A percentile compares a stretch with the other conserved stretches of the same genome.
Conservation (phyloP, 2,329 filamentous ascomycete genomes). For the Lachnellula hyalina region DNA sequence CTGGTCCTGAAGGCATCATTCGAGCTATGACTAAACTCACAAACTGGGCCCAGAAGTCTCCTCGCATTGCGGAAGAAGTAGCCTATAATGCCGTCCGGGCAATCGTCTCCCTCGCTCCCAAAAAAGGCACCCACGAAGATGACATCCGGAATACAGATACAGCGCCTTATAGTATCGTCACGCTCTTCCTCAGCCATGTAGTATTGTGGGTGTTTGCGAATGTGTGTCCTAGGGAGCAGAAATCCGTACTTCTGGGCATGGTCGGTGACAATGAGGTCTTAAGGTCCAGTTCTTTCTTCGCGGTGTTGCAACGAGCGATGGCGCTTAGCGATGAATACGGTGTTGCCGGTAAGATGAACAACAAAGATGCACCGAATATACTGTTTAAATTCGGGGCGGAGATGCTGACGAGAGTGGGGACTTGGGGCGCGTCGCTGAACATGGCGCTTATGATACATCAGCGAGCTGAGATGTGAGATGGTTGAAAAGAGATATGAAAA, state of each 20-base stretch:
- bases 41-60: slow-evolving; percentile 11
- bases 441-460: slow-evolving; percentile 19
- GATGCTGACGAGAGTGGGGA: slow-evolving; percentile 19
- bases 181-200: slow-evolving; percentile 21
- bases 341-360: not conserved
- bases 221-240: slow-evolving; percentile 9
- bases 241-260: slow-evolving; percentile 1
- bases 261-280: slow-evolving; percentile 1
- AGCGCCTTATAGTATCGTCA: slow-evolving; percentile 17
- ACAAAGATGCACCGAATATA: slow-evolving; percentile 7
- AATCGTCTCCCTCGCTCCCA: slow-evolving; percentile 10
- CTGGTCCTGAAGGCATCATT: slow-evolving; percentile 11
- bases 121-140: not conserved
- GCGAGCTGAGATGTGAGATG: slow-evolving; percentile 14
- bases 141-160: slow-evolving; percentile 11
- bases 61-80: slow-evolving; percentile 12
- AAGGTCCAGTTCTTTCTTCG: slow-evolving; percentile 10
- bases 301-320: slow-evolving; percentile 5
- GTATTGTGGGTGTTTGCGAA: slow-evolving; percentile 20
- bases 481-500: not conserved
- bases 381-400: slow-evolving; percentile 23
- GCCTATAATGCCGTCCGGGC: slow-evolving; percentile 15
- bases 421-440: slow-evolving; percentile 22
- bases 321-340: not conserved
- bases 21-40: slow-evolving; percentile 16